Base-by-base conservation (phyloP, 2,329 filamentous ascomycete species). In the Epicoccum nigrum region DNA sequence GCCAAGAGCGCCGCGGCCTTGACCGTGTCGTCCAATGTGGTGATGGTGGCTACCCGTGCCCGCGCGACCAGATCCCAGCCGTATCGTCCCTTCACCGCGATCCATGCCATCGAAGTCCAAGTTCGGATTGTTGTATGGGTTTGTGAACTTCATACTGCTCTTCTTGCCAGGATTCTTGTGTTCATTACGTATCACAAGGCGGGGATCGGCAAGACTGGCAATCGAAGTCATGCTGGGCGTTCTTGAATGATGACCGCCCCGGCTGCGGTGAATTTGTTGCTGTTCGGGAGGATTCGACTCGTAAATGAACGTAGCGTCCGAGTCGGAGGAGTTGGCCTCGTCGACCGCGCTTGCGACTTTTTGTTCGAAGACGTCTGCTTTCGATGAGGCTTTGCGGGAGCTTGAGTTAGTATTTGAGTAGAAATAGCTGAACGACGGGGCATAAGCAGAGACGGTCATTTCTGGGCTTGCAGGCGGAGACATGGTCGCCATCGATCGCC, bases 241-340 rank as follows among this genome's bases (percentile, higher is more conserved):
- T 56, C 94, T 86, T 16, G 93, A 97, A 75, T 74, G 71, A 49
- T 97, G 93, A 73, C 93, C 91, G 73, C 93, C 91, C 55, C 92
- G 84, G 57, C 85, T 83, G 43, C 90, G 89, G 43, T 83, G 78
- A 23, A 81, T n/a, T n/a, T n/a, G 74, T 46, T 75, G 79, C 19
- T 80, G 77, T 60, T 86, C 85, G 12, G 83, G 81, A 8, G 93
- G 94, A 67, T 99, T 99, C 20, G 94, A 97, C 74, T 99, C 94
- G 76, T 99, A 99, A 13, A 99, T 94, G 73, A 97, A 99, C 0
- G 94, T 97, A 74, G 97, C 94, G 67, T 97, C 94, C 1, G 93
- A 97, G 72, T 99, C 94, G 6, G 93, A 97, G 11, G 93, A 96
- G 72, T 97, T 90, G 35, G 91, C 92, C 73, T 97, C 92, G 70